phyloP scores from a whole-genome alignment of 257 asterid species.

The Jaltomata sinuosa region DNA sequence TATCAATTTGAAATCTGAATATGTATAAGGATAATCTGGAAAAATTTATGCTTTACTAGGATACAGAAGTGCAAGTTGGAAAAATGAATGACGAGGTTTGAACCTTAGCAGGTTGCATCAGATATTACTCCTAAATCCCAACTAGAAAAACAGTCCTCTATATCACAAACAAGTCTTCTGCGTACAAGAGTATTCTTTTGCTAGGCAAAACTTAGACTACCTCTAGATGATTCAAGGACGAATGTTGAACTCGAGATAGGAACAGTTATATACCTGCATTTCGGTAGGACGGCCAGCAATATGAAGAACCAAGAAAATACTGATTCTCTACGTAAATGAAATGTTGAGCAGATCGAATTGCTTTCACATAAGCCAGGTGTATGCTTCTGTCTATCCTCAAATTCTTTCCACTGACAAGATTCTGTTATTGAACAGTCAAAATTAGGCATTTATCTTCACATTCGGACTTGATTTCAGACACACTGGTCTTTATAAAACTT shows the following conservation, averaged over 20 bases:
- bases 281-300: conserved; percentile 79
- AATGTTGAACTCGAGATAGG: not conserved
- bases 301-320: conserved; percentile 94
- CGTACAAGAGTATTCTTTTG: not conserved
- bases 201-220: not conserved
- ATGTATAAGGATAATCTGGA: not conserved
- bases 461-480: not conserved
- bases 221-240: not conserved
- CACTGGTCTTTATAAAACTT: not conserved
- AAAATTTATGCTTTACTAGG: not conserved
- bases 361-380: conserved; percentile 82
- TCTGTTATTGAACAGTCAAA: conserved; percentile 26
- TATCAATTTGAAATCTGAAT: not conserved
- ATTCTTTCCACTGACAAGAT: conserved; percentile 68
- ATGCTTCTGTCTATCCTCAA: conserved; percentile 83
- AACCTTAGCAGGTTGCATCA: not conserved
- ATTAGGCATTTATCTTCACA: not conserved
- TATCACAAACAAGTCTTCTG: not conserved
- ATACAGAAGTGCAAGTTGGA: not conserved
- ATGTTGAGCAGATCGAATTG: conserved; percentile 88
- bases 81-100: not conserved
- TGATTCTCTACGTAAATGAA: conserved; percentile 93
- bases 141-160: not conserved
- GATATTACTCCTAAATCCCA: not conserved
- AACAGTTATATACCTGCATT: conserved; percentile 43